Conservation (phyloP, 1,284 basidiomycete genomes). For the Pisolithus thermaeus region DNA sequence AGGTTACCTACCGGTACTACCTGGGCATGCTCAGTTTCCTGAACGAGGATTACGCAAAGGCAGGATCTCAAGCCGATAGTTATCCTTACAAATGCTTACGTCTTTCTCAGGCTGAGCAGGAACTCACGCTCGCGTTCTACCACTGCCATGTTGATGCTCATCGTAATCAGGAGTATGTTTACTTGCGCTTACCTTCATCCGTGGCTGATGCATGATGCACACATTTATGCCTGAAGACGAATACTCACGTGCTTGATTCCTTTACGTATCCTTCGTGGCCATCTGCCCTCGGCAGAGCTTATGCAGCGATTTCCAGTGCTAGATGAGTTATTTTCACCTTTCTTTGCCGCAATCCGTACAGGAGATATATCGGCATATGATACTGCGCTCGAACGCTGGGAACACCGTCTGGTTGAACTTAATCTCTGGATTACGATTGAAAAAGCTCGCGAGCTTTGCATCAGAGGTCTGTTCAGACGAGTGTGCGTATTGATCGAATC, state of each 20-base stretch:
- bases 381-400: conserved; percentile 60
- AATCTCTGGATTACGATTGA: conserved; percentile 87
- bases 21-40: conserved; percentile 91
- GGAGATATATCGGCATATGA: conserved; percentile 86
- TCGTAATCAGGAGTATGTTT: conserved; percentile 75
- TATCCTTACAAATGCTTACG: neutral
- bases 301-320: conserved; percentile 69
- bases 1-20: conserved; percentile 92
- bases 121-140: conserved; percentile 78
- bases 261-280: conserved; percentile 79
- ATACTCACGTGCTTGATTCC: conserved; percentile 90
- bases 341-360: conserved; percentile 68
- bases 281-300: conserved; percentile 69
- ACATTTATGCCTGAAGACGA: conserved; percentile 43
- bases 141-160: conserved; percentile 66
- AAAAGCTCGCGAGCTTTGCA: conserved; percentile 80
- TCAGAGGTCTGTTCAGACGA: conserved; percentile 80
- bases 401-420: conserved; percentile 69
- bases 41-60: conserved; percentile 86
- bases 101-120: conserved; percentile 64
- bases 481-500: conserved; percentile 51
- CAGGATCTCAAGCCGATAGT: conserved; percentile 21
- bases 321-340: conserved; percentile 70
- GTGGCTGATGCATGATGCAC: conserved; percentile 1
- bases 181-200: neutral